Base-by-base conservation (phyloP, 495 filamentous ascomycete genomes). In the Penicillium canescens region DNA sequence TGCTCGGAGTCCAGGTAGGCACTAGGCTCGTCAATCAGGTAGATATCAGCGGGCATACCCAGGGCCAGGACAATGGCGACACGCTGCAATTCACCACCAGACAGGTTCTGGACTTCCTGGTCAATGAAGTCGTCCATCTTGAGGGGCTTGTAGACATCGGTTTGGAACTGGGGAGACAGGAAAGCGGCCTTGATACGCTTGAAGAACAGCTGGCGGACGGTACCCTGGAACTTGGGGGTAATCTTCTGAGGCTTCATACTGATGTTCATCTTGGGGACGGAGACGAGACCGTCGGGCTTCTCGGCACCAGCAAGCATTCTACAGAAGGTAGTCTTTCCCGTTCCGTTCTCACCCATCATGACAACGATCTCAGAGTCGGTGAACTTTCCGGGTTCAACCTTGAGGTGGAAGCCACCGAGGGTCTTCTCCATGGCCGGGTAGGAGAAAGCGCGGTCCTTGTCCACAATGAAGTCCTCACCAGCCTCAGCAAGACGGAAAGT, bases 231-330 rank as follows among this genome's bases (percentile, higher is more conserved):
- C 75, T 96, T 98, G 61, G 94, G 93, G 3, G 91, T 98, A 62
- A 98, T 97, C 71, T 95, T 98, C 78, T 98, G 94, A 20, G 95
- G 94, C 83, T 98, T 98, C 94, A 98, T 93, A 79, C 86, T 91
- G 66, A 98, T 94, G 78, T 88, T 91, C 92, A 98, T 94, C 55
- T 86, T 85, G 11, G 94, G 94, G 3, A 98, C 81, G 50, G 84
- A 86, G 57, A 80, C 75, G 36, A 62, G 79, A 47, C 83, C 83
- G 59, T 98, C 94, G 34, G 94, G 95, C 71, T 96, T 90, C 65
- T 94, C 81, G 34, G 87, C 90, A 61, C 95, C 95, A 54, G 95
- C 94, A 52, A 98, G 82, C 78, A 98, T 87, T 61, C 82, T 86
- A 78, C 95, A 98, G 86, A 98, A 98, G 13, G 94, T 98, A 3